Evolutionary conservation across 768 basidiomycete genomes (phyloP).

Genomic region (Gloeophyllum trabeum): DNA sequence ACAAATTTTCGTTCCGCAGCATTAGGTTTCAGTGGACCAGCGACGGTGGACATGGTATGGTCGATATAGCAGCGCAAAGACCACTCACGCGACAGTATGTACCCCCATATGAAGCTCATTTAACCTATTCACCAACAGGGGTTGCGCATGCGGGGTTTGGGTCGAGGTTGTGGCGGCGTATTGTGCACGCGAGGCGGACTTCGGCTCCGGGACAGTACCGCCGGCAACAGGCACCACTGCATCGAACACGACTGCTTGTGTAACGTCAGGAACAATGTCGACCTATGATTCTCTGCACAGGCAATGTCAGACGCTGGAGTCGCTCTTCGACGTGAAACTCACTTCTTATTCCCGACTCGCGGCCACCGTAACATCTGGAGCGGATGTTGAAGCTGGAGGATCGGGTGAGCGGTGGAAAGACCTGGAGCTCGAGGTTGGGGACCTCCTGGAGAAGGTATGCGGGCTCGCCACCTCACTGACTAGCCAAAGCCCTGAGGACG

Average conservation of each 20-base stretch:
- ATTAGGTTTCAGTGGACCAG: no score
- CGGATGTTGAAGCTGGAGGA: slow-evolving; percentile 61
- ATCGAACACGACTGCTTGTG: not conserved
- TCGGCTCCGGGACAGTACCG: no score
- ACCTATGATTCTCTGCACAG: slow-evolving; percentile 79
- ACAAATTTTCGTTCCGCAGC: no score
- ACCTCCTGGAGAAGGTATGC: slow-evolving; percentile 73
- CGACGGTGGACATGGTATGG: no score
- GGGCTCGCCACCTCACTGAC: slow-evolving; percentile 5
- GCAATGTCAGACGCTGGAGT: slow-evolving; percentile 89
- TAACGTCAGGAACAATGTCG: not conserved
- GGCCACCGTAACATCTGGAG: slow-evolving; percentile 39
- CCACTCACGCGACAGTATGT: no score
- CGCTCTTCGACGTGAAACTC: slow-evolving; percentile 83
- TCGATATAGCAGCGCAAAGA: no score
- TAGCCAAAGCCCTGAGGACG: slow-evolving; percentile 5
- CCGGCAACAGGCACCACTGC: no score
- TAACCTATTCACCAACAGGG: no score
- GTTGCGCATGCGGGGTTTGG: no score
- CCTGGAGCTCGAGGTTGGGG: slow-evolving; percentile 79
- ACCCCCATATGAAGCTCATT: no score
- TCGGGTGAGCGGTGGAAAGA: slow-evolving; percentile 69
- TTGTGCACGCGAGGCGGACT: no score
- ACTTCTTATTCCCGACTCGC: slow-evolving; percentile 86
- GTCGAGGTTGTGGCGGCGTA: no score